Conservation (phyloP, 768 basidiomycete species). For the Clathrus columnatus region DNA sequence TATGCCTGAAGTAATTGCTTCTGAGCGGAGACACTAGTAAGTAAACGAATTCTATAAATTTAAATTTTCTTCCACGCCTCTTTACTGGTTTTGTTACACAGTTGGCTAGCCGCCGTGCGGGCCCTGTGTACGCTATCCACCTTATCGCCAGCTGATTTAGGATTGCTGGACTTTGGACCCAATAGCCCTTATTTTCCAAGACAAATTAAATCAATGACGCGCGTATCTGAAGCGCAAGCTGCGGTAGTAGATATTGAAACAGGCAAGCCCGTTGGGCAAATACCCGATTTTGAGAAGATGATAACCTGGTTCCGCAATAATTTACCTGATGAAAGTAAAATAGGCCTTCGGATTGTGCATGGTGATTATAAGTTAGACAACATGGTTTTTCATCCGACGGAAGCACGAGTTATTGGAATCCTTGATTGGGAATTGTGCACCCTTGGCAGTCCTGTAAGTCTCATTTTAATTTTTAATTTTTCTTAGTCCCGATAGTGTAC, state of each 20-base stretch:
- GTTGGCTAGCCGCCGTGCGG: conserved; percentile 70
- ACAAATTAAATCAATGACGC: conserved; percentile 83
- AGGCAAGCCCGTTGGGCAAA: conserved; percentile 34
- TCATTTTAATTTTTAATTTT: background rate
- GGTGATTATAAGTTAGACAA: conserved; percentile 99
- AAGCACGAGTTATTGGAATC: conserved; percentile 89
- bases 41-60: background rate
- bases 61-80: background rate
- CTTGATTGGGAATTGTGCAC: conserved; percentile 98
- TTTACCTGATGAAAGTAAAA: conserved; percentile 68
- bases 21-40: conserved; percentile 5
- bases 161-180: conserved; percentile 65
- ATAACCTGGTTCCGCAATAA: conserved; percentile 67
- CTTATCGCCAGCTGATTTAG: conserved; percentile 55
- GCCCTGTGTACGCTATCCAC: conserved; percentile 62
- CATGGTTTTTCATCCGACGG: conserved; percentile 85
- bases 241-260: conserved; percentile 58
- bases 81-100: conserved; percentile 20
- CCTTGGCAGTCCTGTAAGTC: conserved; percentile 71
- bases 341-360: conserved; percentile 82
- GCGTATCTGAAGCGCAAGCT: conserved; percentile 75
- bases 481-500: background rate
- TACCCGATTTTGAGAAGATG: conserved; percentile 68
- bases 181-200: conserved; percentile 81
- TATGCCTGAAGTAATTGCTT: background rate